Percentiles rank a stretch among this genome's conserved stretches.
Conservation (phyloP, 805 yeast species). For the Clavispora fructus region DNA sequence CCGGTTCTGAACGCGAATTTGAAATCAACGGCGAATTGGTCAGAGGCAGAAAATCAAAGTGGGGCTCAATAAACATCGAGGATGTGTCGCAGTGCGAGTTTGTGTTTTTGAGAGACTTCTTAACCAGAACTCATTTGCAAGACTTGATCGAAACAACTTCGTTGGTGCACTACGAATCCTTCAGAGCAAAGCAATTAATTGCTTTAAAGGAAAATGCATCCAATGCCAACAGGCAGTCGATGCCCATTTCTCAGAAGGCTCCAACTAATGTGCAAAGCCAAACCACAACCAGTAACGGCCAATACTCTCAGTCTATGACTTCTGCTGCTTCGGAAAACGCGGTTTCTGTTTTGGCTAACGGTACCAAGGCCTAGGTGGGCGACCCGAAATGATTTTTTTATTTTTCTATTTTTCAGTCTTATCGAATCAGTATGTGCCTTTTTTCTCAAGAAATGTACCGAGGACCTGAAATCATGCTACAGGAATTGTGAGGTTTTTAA, state of each 20-base stretch:
- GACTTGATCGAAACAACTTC: constrained; percentile 93
- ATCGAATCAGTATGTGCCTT: not conserved
- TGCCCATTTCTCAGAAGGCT: constrained; percentile 6
- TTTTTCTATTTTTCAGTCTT: not conserved
- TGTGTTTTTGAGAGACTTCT: constrained; percentile 86
- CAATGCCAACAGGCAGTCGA: constrained; percentile 37
- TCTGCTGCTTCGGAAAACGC: constrained; percentile 14
- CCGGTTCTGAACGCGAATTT: constrained; percentile 81
- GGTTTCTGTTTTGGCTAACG: constrained; percentile 1
- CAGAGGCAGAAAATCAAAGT: constrained; percentile 86
- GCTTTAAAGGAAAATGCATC: constrained; percentile 88
- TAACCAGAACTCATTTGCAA: constrained; percentile 92
- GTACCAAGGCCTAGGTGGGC: constrained; percentile 1
- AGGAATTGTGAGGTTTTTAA: not conserved
- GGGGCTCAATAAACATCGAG: constrained; percentile 93
- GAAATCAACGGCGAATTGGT: constrained; percentile 72
- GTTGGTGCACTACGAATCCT: constrained; percentile 81
- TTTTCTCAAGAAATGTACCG: not conserved
- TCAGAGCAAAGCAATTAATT: constrained; percentile 88
- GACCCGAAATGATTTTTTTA: not conserved
- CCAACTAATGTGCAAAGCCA: constrained; percentile 4
- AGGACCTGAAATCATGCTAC: not conserved
- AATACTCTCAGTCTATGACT: constrained; percentile 12
- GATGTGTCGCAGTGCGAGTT: constrained; percentile 95
- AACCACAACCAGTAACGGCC: constrained; percentile 2